A percentile compares a stretch with the other conserved stretches of the same genome.
These are phyloP conservation scores for Spiraea crenata DNA, from an alignment of 331 rosid species.

Conservation along the genomic window DNA sequence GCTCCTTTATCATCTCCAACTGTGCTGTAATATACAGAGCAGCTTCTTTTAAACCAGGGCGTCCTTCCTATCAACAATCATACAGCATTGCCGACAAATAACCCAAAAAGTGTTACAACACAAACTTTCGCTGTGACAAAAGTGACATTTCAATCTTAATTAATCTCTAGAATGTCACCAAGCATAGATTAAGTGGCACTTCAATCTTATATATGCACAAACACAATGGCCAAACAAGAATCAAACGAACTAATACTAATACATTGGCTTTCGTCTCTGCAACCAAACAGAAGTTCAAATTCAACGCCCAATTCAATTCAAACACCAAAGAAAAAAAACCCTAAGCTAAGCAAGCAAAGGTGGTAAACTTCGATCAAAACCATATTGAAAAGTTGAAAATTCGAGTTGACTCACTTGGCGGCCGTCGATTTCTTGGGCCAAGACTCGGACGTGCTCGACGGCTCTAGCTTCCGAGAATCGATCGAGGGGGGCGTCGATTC, in stretches of 20 bases:
- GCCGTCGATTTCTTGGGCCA: slow-evolving; percentile 80
- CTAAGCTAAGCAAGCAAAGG: no score
- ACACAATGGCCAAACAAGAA: no score
- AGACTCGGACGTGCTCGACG: slow-evolving; percentile 59
- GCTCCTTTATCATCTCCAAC: slow-evolving; percentile 61
- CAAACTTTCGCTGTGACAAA: no score
- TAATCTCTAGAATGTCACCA: no score
- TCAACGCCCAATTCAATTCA: neutral
- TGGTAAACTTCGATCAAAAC: no score
- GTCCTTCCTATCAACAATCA: slow-evolving; percentile 73
- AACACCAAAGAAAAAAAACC: neutral
- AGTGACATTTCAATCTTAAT: no score
- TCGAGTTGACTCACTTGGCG: slow-evolving; percentile 63
- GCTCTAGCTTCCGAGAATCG: slow-evolving; percentile 92
- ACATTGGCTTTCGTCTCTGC: no score
- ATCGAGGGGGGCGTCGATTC: slow-evolving; percentile 66
- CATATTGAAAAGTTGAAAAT: no score
- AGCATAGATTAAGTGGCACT: no score
- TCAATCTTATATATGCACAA: no score
- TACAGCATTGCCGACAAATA: slow-evolving; percentile 24
- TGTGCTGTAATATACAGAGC: slow-evolving; percentile 69
- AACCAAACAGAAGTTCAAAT: no score
- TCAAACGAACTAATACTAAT: no score
- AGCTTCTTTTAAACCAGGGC: slow-evolving; percentile 85
- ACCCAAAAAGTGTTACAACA: neutral